Evolutionary conservation across 2,329 filamentous ascomycete species (phyloP).

Genomic region (Cercospora janseana): DNA sequence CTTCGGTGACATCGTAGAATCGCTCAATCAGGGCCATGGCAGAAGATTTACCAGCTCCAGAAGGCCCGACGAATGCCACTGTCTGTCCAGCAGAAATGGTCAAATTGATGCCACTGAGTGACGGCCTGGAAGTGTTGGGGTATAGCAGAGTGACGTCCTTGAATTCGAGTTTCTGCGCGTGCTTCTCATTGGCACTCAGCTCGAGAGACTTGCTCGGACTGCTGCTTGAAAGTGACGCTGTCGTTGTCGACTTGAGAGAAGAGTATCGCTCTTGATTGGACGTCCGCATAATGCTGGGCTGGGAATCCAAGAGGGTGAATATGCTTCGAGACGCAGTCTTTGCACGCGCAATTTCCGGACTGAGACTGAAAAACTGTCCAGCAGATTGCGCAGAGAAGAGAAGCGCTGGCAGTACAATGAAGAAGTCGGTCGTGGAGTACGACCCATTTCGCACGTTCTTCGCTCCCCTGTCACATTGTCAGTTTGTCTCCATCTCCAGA

Average conservation of each 20-base stretch:
- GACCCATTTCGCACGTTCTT: conserved; percentile 45
- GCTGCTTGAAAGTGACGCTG: conserved; percentile 26
- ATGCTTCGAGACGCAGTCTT: conserved; percentile 47
- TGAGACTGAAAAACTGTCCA: conserved; percentile 49
- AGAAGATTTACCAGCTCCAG: conserved; percentile 49
- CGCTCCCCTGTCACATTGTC: conserved; percentile 41
- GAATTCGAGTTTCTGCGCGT: conserved; percentile 32
- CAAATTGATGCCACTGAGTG: conserved; percentile 52
- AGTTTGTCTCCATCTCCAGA: too few relatives aligned
- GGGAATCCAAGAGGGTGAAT: conserved; percentile 43
- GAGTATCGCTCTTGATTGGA: neutral
- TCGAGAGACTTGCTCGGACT: conserved; percentile 8
- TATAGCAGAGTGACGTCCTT: conserved; percentile 43
- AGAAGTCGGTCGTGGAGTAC: conserved; percentile 45
- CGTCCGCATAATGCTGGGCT: conserved; percentile 38
- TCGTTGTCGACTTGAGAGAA: neutral
- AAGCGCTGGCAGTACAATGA: conserved; percentile 47
- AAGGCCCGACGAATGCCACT: conserved; percentile 49
- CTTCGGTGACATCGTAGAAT: conserved; percentile 45
- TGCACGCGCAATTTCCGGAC: conserved; percentile 47
- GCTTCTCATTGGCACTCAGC: conserved; percentile 8
- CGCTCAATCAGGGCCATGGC: conserved; percentile 48
- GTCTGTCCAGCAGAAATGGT: conserved; percentile 52
- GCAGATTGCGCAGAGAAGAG: conserved; percentile 49
- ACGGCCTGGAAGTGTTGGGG: conserved; percentile 37